Percentiles rank a stretch among this genome's conserved stretches.
Evolutionary conservation across 495 filamentous ascomycete genomes (phyloP).

Genomic region (Penicillium taxi): DNA sequence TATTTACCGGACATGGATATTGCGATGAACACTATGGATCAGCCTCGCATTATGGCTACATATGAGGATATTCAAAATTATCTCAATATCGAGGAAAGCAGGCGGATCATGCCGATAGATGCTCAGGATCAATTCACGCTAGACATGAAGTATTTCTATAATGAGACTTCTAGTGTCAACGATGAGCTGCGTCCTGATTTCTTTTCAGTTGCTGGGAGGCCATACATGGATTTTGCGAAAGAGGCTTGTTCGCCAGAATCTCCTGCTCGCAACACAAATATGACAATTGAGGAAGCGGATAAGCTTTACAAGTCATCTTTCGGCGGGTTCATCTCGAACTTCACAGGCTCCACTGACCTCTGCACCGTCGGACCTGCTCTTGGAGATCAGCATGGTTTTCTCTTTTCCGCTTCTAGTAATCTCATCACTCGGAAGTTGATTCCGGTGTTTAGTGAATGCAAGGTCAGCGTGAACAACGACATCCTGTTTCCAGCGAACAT

Average conservation of each 20-base stretch:
- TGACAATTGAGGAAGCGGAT: conserved; percentile 28
- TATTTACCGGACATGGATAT: conserved; percentile 66
- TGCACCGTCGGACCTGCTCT: conserved; percentile 49
- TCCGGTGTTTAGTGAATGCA: conserved; percentile 69
- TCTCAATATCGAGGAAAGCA: conserved; percentile 46
- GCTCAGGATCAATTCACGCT: conserved; percentile 31
- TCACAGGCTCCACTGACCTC: conserved; percentile 55
- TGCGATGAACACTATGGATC: conserved; percentile 60
- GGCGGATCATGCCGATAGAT: conserved; percentile 31
- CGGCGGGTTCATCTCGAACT: conserved; percentile 59
- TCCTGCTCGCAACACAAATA: conserved; percentile 41
- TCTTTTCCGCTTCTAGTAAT: conserved; percentile 55
- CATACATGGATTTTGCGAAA: conserved; percentile 56
- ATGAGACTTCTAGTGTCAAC: conserved; percentile 14
- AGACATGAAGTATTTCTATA: conserved; percentile 20
- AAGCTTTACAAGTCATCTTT: conserved; percentile 23
- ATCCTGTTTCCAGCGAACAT: conserved; percentile 69
- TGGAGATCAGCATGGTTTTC: conserved; percentile 57
- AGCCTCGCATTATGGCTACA: conserved; percentile 57
- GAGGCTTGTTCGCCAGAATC: conserved; percentile 54
- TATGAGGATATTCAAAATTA: conserved; percentile 57
- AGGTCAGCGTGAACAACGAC: conserved; percentile 72
- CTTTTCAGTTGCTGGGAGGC: conserved; percentile 25
- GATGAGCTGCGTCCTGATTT: conserved; percentile 15
- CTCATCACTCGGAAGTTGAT: conserved; percentile 42